A percentile compares a stretch with the other conserved stretches of the same genome.
Evolutionary conservation across 2,329 filamentous ascomycete species (phyloP).

Genomic region (Xylariales sp.): DNA sequence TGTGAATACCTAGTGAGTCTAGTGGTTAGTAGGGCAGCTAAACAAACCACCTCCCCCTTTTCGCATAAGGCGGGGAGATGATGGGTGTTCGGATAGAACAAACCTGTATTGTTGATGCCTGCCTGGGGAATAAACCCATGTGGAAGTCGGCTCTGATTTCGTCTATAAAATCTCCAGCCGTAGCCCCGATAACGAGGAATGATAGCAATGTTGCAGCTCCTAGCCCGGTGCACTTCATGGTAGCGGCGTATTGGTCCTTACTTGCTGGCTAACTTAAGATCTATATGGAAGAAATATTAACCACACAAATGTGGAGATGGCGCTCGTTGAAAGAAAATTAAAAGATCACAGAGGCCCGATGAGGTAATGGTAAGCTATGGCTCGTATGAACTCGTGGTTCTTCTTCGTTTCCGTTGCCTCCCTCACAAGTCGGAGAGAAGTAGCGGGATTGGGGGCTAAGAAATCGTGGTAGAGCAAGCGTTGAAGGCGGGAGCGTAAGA

Average conservation of each 20-base stretch:
- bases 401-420: no score
- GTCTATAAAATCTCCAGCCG: conserved; percentile 21
- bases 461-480: no score
- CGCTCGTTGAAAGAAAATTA: no score
- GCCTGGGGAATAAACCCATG: conserved; percentile 28
- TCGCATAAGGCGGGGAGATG: no score
- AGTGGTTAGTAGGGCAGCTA: neutral
- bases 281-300: neutral
- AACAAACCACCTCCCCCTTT: no score
- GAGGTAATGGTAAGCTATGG: no score
- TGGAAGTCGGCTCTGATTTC: conserved; percentile 30
- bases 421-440: no score
- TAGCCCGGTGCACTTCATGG: conserved; percentile 7
- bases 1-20: conserved; percentile 29
- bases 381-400: no score
- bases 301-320: neutral
- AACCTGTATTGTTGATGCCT: conserved; percentile 28
- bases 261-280: conserved; percentile 3
- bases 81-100: neutral
- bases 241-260: no score
- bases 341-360: no score
- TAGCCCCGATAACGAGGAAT: conserved; percentile 4
- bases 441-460: no score
- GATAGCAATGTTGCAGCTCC: neutral
- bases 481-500: no score